Base-by-base conservation (phyloP, 2,329 filamentous ascomycete species). In the Reticulascus tulasneorum region DNA sequence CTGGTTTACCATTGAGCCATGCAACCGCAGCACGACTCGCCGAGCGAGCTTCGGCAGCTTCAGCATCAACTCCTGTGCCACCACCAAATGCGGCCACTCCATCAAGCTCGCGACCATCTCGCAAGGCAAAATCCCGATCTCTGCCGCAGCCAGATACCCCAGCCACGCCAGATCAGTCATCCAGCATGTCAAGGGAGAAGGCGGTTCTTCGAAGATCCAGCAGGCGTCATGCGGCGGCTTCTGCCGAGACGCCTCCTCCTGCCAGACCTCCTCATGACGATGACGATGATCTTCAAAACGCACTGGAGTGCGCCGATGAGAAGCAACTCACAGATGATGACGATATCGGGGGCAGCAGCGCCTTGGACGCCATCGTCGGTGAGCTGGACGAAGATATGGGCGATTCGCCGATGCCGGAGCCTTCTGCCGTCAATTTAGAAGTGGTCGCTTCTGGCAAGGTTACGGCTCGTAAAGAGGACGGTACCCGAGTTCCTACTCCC, bases 291-390 rank as follows among this genome's bases (percentile, higher is more conserved):
- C 60, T 79, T 23, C 75, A 84, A 38, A 79, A 84, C 49, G 82
- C 84, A 4, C 68, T 97, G 4, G 93, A 97, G 63, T 96, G 91
- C 58, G 90, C 89, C 7, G 91, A 97, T 55, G 91, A 97, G 63
- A 85, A 85, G 56, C 86, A 87, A 35, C 62, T 96, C 10, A 83
- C 82, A 23, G 80, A 83, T 11, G 82, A 86, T 12, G 81, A 83
- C 3, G 79, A 79, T 12, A 67, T 81, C 37, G 80, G 80, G 12
- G 82, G 86, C 21, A 68, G 64, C 29, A 74, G 74, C 47, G 79
- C 84, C 6, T 66, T 97, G 33, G 87, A 95, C 57, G 82, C 87
- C 16, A 85, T 97, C 42, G 83, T 96, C n/a, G 88, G 90, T 40
- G 87, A 94, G 48, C 67, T 96, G 2, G 88, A 96, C 37, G 86